These are phyloP conservation scores for Ceratocystis albifundus DNA, from an alignment of 2,329 filamentous ascomycete species.

Conservation along the genomic window DNA sequence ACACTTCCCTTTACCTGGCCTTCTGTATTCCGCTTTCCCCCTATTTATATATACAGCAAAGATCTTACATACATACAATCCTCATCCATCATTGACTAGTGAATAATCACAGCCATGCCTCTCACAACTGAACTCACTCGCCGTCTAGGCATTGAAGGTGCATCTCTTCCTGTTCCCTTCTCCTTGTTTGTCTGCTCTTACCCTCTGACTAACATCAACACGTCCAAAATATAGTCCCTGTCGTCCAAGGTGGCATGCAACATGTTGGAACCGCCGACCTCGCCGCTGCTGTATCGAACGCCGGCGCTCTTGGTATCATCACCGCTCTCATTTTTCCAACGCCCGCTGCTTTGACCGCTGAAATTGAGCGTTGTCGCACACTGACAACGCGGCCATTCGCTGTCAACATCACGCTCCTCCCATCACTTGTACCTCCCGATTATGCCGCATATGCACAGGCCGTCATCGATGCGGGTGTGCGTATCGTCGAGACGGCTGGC, in stretches of 20 bases:
- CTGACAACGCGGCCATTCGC: slow-evolving; percentile 74
- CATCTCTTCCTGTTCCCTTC: slow-evolving; percentile 12
- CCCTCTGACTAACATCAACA: slow-evolving; percentile 5
- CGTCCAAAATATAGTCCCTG: slow-evolving; percentile 45
- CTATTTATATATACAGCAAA: background rate
- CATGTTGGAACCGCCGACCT: slow-evolving; percentile 73
- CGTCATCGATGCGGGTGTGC: slow-evolving; percentile 84
- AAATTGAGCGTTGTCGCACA: slow-evolving; percentile 75
- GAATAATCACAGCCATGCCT: slow-evolving; percentile 36
- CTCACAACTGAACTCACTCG: slow-evolving; percentile 48
- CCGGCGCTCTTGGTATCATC: slow-evolving; percentile 72
- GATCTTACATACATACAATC: background rate
- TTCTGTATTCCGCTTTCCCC: no score
- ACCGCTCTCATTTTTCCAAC: slow-evolving; percentile 86
- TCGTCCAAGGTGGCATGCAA: slow-evolving; percentile 82
- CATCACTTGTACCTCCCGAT: slow-evolving; percentile 78
- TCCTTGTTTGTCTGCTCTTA: background rate
- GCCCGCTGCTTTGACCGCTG: slow-evolving; percentile 80
- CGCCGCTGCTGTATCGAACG: slow-evolving; percentile 64
- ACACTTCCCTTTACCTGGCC: no score
- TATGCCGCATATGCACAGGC: slow-evolving; percentile 86
- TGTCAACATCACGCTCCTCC: slow-evolving; percentile 91
- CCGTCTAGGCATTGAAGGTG: slow-evolving; percentile 45
- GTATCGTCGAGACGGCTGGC: slow-evolving; percentile 84
- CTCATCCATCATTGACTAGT: no score